Conservation (phyloP, 805 yeast genomes). For the Priceomyces medius region DNA sequence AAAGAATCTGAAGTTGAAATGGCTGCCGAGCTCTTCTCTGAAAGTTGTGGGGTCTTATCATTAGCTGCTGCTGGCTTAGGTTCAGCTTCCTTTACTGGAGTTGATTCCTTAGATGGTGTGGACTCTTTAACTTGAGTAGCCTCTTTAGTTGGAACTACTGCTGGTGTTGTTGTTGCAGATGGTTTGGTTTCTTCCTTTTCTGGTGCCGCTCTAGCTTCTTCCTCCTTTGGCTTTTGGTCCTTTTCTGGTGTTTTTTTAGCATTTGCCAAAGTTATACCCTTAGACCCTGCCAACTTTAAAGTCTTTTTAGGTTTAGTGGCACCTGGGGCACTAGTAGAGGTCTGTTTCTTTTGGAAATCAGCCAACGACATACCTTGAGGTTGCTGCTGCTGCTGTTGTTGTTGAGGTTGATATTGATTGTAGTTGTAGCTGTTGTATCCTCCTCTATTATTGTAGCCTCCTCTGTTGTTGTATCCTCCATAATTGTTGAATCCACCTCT, state of each 20-base stretch:
- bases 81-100: conserved; percentile 3
- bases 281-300: conserved; percentile 63
- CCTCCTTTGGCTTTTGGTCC: conserved; percentile 23
- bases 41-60: background rate
- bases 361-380: conserved; percentile 64
- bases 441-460: conserved; percentile 19
- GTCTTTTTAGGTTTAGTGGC: conserved; percentile 61
- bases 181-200: conserved; percentile 15
- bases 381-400: conserved; percentile 24
- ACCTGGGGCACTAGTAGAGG: conserved; percentile 38
- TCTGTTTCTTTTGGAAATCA: conserved; percentile 72
- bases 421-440: conserved; percentile 12
- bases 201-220: conserved; percentile 19
- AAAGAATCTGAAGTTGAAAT: conserved; percentile 47
- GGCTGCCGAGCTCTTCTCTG: conserved; percentile 14
- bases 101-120: conserved; percentile 21
- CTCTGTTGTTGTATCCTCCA: conserved; percentile 13
- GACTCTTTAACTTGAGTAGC: conserved; percentile 19
- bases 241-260: conserved; percentile 42
- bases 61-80: conserved; percentile 20
- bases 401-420: conserved; percentile 15
- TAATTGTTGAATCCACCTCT: conserved; percentile 17
- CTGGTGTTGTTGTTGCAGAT: background rate
- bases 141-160: conserved; percentile 14
- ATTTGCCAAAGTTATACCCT: conserved; percentile 62